Evolutionary conservation across 2,329 filamentous ascomycete genomes (phyloP).

Genomic region (Xylariales sp.): DNA sequence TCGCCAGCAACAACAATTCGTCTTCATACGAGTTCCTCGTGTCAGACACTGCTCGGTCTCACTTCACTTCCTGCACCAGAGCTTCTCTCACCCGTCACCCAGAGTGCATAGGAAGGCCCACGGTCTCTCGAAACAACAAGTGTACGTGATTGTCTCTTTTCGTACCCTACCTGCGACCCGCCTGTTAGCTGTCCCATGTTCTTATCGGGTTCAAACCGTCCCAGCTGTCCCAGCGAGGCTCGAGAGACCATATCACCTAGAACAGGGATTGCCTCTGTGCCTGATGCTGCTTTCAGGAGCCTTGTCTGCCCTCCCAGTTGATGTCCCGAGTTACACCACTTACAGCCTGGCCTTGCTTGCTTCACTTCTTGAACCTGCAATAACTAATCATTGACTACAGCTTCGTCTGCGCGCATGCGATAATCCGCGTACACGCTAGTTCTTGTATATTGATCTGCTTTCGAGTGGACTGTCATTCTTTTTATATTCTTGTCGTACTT

Average conservation of each 20-base stretch:
- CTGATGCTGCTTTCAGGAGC: neutral
- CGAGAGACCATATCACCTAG: neutral
- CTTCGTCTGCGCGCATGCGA: constrained; percentile 4
- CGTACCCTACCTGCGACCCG: constrained; percentile 27
- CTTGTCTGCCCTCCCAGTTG: constrained; percentile 21
- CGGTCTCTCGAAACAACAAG: constrained; percentile 36
- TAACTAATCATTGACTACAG: constrained; percentile 5
- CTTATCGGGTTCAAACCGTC: neutral
- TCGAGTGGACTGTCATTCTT: constrained; percentile 2
- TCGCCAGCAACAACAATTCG: no score
- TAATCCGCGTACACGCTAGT: constrained; percentile 2
- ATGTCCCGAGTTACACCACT: constrained; percentile 1
- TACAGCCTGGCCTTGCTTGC: constrained; percentile 1
- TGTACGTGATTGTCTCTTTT: constrained; percentile 35
- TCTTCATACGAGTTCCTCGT: no score
- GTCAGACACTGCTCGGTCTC: no score
- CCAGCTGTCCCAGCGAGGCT: neutral
- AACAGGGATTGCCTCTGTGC: neutral
- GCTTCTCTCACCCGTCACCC: neutral
- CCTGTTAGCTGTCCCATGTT: constrained; percentile 21
- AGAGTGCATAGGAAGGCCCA: constrained; percentile 22
- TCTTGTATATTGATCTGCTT: constrained; percentile 1
- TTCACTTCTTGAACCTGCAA: neutral
- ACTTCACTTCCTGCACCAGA: no score
- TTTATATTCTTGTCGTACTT: neutral